Evolutionary conservation across 2,329 filamentous ascomycete species (phyloP), one percentile per base, ranked within the genome.

Genomic region (Aspergillus niger): DNA sequence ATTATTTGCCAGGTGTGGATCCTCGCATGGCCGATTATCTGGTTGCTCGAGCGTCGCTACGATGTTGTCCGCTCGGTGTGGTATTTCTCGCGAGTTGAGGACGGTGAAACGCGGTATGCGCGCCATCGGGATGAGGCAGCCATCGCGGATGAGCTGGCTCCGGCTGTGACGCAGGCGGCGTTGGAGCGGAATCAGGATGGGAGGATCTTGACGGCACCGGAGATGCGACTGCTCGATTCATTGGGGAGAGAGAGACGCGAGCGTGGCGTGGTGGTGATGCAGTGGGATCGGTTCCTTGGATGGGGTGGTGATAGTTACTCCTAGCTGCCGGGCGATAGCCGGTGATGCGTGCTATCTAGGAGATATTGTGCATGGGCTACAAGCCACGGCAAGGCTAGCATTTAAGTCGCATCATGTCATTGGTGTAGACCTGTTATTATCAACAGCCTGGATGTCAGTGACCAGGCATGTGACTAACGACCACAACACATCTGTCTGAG

Each of bases 1-100:
- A 70, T 78, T 8, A 65, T 78, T 38, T 65, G 76, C 7, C 76
- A 77, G 56, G 68, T 78, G 7, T 78, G 76, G 76, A 70, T 77
- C 51, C 63, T 78, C 51, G 68, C 74, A 6, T 78, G 76, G 76
- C 76, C 76, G 0, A 61, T 76, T 1, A 74, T 78, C 43, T 72
- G 71, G 64, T 55, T 77, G 1, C 59, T 77, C 32, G 76, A 78
- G 55, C 72, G 69, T 36, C 71, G 72, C 1, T 78, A 78, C 50
- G 72, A 75, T 17, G 61, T 76, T 2, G 70, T 72, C 11, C 61
- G 65, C 4, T 70, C 72, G 2, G 63, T 65, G 11, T 76, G 76
- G 72, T 67, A 72, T 53, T 69, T 73, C 1, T 69, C 68, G 2
- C 67, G 69, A 2, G 52, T 55, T 2, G 60, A 65, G 2, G 63